Percentiles rank a stretch among this genome's conserved stretches.
These are phyloP conservation scores for Coelastrella sp. DNA, from an alignment of 139 green algal species.

Conservation along the genomic window DNA sequence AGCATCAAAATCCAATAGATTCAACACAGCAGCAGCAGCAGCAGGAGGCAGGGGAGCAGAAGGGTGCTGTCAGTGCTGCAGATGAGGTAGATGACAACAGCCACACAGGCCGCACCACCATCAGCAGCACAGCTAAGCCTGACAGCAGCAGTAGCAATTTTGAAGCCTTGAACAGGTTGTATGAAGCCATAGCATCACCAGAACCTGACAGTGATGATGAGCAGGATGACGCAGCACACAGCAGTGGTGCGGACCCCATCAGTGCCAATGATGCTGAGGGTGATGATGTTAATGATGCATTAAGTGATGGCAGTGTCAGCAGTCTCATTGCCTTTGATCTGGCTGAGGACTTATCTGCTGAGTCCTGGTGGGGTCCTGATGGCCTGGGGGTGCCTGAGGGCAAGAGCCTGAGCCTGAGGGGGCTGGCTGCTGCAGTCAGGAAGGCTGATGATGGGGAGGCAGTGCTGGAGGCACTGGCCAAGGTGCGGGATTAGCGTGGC, in stretches of 20 bases:
- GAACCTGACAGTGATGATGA: conserved; percentile 47
- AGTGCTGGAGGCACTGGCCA: conserved; percentile 65
- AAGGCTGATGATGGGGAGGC: conserved; percentile 72
- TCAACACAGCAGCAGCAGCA: conserved; percentile 28
- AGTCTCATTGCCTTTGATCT: conserved; percentile 35
- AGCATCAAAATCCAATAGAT: neutral
- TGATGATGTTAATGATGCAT: neutral
- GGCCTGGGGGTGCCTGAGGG: conserved; percentile 12
- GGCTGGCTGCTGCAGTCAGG: conserved; percentile 60
- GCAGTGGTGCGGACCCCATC: neutral
- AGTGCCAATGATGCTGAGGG: neutral
- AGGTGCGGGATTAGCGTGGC: neutral
- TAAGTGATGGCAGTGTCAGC: conserved; percentile 25
- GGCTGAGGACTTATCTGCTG: conserved; percentile 50
- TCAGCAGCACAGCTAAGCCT: neutral
- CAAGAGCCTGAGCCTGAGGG: conserved; percentile 53
- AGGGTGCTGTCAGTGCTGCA: neutral
- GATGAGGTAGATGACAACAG: neutral
- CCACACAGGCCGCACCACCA: neutral
- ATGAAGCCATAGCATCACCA: neutral
- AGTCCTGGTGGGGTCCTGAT: conserved; percentile 51
- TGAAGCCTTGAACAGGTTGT: neutral
- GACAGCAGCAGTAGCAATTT: conserved; percentile 19
- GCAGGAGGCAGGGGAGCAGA: neutral
- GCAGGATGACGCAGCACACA: conserved; percentile 15